Evolutionary conservation across 169 alveolate species (phyloP).

Genomic region (Plasmodium ovale): DNA sequence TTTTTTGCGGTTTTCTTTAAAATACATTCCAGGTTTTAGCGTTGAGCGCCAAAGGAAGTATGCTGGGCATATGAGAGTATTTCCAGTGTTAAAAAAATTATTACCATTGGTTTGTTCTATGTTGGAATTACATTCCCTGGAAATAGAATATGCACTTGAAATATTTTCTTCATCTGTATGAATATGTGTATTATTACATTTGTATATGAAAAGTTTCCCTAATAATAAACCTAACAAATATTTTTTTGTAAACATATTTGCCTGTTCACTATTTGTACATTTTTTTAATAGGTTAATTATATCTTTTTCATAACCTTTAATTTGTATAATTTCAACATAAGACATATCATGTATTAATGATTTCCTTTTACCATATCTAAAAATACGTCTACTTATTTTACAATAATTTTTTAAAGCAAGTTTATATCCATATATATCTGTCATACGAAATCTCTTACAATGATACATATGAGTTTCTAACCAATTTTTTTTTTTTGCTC

Average conservation of each 20-base stretch:
- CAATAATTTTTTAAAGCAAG: slow-evolving; percentile 87
- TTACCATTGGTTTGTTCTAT: background rate
- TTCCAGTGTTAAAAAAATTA: slow-evolving; percentile 43
- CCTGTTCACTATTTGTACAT: slow-evolving; percentile 49
- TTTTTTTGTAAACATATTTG: slow-evolving; percentile 39
- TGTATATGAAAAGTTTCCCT: slow-evolving; percentile 57
- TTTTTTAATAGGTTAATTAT: slow-evolving; percentile 12
- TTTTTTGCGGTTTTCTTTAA: slow-evolving; percentile 7
- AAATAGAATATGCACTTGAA: background rate
- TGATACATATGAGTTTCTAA: slow-evolving; percentile 94
- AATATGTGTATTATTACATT: background rate
- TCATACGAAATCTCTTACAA: slow-evolving; percentile 94
- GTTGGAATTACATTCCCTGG: background rate
- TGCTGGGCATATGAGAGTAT: slow-evolving; percentile 54
- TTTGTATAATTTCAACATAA: slow-evolving; percentile 50
- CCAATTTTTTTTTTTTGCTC: slow-evolving; percentile 88
- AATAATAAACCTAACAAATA: slow-evolving; percentile 18
- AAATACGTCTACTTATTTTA: slow-evolving; percentile 87
- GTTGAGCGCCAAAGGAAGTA: slow-evolving; percentile 54
- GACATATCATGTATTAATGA: slow-evolving; percentile 86
- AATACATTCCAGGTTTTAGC: slow-evolving; percentile 2
- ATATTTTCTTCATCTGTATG: background rate
- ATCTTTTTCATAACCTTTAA: slow-evolving; percentile 22
- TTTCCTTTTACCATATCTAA: slow-evolving; percentile 83
- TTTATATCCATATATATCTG: slow-evolving; percentile 90